Base-by-base conservation (phyloP, 2,329 filamentous ascomycete species). In the Claviceps pazoutovae region DNA sequence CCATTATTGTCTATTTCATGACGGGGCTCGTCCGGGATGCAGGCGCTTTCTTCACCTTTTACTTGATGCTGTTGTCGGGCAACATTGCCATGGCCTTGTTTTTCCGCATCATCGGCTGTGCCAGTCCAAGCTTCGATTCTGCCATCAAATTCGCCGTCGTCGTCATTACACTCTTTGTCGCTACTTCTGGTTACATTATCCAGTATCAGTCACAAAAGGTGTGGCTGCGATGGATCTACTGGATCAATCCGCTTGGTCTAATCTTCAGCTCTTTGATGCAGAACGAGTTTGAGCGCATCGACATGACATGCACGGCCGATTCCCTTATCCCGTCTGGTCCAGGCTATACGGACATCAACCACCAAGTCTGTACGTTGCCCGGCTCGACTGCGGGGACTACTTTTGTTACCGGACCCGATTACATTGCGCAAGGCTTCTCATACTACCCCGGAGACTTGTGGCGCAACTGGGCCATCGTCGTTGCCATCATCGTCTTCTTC, bases 141-240 rank as follows among this genome's bases (percentile, higher is more conserved):
- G 89, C 89, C 3, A 86, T 90, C 66, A 90, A 90, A 64, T 84
- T 87, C 51, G 86, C 86, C 6, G 82, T 87, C 5, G 74, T 88
- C 1, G 76, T 88, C 50, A 88, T 95, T 56, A 90, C 86, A 0
- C 68, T 90, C n/a, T 88, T 90, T 59, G 80, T 93, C 26, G 72
- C 88, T 19, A 93, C 87, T 0, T 84, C 82, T 1, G 88, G 88
- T 4, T 95, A 93, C 66, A 69, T 94, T 43, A 91, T 95, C 54
- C 87, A 89, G 63, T 89, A 86, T 63, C 77, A 83, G 48, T 78
- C 73, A 2, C 79, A 86, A 59, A 83, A 88, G 58, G 80, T 83
- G 4, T 91, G 86, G 83, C 64, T 90, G 5, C 73, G 84, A 17
- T 93, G 87, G 87, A 82, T 91, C 54, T 87, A 82, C 68, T 91